Evolutionary conservation across 352 stramenopile genomes (phyloP).

Genomic region (Elongisporangium senticosum): DNA sequence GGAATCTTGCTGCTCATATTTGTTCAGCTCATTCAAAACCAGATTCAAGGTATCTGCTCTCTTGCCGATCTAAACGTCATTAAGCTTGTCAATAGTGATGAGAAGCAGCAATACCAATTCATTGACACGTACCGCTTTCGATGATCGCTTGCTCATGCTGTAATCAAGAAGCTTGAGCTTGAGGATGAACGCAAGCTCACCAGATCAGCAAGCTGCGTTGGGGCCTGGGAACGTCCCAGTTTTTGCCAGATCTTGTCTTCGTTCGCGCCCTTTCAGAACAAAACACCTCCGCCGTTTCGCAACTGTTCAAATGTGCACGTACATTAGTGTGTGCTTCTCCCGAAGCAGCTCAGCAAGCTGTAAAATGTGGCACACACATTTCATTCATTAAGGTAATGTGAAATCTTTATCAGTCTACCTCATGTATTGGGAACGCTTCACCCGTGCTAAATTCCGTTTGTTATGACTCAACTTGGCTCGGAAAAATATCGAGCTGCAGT

Average conservation of each 20-base stretch:
- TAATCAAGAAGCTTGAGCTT: background rate
- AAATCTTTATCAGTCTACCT: background rate
- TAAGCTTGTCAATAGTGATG: constrained; percentile 3
- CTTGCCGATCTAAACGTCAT: constrained; percentile 5
- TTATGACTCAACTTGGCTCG: background rate
- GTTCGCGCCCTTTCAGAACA: background rate
- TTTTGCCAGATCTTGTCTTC: background rate
- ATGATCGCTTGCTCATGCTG: constrained; percentile 42
- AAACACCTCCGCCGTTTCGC: background rate
- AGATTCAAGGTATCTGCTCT: constrained; percentile 49
- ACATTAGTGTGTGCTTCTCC: background rate
- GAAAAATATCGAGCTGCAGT: constrained; percentile 27
- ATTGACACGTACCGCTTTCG: constrained; percentile 32
- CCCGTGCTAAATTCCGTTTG: background rate
- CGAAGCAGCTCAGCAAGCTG: no score
- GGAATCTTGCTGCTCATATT: constrained; percentile 41
- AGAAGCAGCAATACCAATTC: background rate
- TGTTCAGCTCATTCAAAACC: constrained; percentile 51
- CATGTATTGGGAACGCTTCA: background rate
- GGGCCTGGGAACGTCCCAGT: background rate
- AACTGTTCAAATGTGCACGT: background rate
- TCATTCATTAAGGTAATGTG: background rate
- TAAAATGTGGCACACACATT: no score
- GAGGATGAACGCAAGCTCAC: background rate
- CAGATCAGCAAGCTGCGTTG: background rate